A percentile compares a stretch with the other conserved stretches of the same genome.
Conservation (phyloP, 2,329 filamentous ascomycete genomes). For the Colletotrichum sp. region DNA sequence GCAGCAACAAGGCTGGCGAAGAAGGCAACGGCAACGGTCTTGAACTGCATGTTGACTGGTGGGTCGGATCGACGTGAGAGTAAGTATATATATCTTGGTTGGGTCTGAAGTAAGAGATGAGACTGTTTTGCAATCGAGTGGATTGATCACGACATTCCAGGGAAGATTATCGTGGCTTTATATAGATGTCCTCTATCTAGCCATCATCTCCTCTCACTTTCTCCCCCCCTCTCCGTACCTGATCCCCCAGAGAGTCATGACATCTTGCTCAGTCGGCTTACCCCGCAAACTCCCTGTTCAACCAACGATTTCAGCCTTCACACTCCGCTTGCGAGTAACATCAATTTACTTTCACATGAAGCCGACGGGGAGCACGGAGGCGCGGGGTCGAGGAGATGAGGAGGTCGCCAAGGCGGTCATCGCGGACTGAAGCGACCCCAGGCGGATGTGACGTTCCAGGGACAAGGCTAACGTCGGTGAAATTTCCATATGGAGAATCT, state of each 20-base stretch:
- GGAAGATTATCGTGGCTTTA: background rate
- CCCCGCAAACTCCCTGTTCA: background rate
- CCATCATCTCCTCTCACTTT: no score
- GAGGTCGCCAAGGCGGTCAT: background rate
- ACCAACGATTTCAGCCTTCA: background rate
- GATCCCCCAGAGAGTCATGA: background rate
- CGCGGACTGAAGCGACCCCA: background rate
- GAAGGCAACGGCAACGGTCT: constrained; percentile 20
- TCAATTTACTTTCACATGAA: constrained; percentile 10
- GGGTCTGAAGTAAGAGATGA: background rate
- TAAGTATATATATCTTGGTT: background rate
- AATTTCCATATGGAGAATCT: constrained; percentile 2
- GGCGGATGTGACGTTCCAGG: background rate
- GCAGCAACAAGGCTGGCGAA: constrained; percentile 24
- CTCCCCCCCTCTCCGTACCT: background rate
- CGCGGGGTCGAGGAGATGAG: background rate
- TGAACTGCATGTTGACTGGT: constrained; percentile 30
- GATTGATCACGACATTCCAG: background rate
- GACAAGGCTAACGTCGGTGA: background rate
- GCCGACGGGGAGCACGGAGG: background rate
- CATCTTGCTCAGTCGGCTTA: background rate
- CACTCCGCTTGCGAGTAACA: background rate
- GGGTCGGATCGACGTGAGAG: background rate
- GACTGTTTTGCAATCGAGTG: background rate
- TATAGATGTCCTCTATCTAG: background rate